Conservation (phyloP, 352 stramenopile species). For the Pythium utonaiense region DNA sequence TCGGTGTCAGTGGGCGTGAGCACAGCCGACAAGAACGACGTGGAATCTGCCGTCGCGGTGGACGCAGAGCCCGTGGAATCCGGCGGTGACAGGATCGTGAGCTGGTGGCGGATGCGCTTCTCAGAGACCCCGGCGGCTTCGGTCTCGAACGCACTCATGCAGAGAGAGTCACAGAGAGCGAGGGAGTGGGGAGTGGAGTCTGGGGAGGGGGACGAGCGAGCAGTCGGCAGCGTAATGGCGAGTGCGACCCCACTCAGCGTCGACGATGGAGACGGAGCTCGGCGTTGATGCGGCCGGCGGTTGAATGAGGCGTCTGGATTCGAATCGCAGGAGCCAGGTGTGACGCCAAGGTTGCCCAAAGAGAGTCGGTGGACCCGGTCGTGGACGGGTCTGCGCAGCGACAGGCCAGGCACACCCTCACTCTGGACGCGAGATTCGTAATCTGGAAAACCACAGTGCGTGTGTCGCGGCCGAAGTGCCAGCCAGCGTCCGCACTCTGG, state of each 20-base stretch:
- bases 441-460: background rate
- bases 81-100: constrained; percentile 18
- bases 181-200: background rate
- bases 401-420: background rate
- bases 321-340: background rate
- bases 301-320: background rate
- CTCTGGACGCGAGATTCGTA: background rate
- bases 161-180: background rate
- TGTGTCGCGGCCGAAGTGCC: too few species aligned
- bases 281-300: too few species aligned
- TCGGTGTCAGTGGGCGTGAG: constrained; percentile 19
- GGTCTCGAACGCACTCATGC: constrained; percentile 14
- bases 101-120: constrained; percentile 25
- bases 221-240: constrained; percentile 14
- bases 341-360: constrained; percentile 23
- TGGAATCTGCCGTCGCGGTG: background rate
- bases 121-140: constrained; percentile 6
- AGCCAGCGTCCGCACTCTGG: background rate
- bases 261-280: background rate
- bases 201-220: too few species aligned
- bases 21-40: background rate
- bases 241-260: constrained; percentile 5
- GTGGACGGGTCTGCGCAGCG: background rate
- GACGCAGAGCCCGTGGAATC: constrained; percentile 1
- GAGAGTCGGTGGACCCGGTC: constrained; percentile 21